Percentiles rank a stretch among this genome's conserved stretches.
These are phyloP conservation scores for Xylaria bambusicola DNA, from an alignment of 495 filamentous ascomycete genomes.

Conservation along the genomic window DNA sequence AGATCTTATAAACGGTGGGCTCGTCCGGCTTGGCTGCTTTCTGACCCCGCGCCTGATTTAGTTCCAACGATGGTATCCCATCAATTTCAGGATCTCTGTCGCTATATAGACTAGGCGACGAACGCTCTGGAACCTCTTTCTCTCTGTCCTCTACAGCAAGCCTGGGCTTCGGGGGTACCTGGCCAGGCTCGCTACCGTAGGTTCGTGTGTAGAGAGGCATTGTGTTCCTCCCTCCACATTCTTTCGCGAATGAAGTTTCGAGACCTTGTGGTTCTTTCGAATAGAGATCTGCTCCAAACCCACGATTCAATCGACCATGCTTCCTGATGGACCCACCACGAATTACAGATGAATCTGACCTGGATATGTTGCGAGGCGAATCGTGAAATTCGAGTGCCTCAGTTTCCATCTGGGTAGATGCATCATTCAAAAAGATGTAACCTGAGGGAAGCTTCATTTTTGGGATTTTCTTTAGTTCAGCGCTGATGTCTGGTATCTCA, in stretches of 20 bases:
- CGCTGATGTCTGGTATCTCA: neutral
- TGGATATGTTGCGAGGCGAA: conserved; percentile 16
- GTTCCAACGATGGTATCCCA: conserved; percentile 20
- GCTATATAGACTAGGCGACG: conserved; percentile 19
- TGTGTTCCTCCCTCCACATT: conserved; percentile 30
- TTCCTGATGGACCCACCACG: conserved; percentile 18
- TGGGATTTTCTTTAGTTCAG: neutral
- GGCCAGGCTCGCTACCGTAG: conserved; percentile 24
- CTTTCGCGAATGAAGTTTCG: conserved; percentile 38
- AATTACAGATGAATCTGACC: conserved; percentile 33
- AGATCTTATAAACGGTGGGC: conserved; percentile 64
- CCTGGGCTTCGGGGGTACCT: conserved; percentile 8
- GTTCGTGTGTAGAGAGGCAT: conserved; percentile 29
- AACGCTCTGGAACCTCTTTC: conserved; percentile 6
- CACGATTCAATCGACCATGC: conserved; percentile 12
- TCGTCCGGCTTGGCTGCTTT: conserved; percentile 22
- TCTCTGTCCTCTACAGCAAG: neutral
- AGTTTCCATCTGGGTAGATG: neutral
- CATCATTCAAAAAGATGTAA: conserved; percentile 8
- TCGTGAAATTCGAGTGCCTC: too few species aligned
- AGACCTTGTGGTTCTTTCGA: conserved; percentile 40
- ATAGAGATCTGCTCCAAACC: conserved; percentile 30
- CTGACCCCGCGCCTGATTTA: conserved; percentile 3
- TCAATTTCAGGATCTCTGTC: conserved; percentile 29
- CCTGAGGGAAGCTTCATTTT: conserved; percentile 10